Base-by-base conservation (phyloP, 768 basidiomycete species). In the Tulasnella sp. region DNA sequence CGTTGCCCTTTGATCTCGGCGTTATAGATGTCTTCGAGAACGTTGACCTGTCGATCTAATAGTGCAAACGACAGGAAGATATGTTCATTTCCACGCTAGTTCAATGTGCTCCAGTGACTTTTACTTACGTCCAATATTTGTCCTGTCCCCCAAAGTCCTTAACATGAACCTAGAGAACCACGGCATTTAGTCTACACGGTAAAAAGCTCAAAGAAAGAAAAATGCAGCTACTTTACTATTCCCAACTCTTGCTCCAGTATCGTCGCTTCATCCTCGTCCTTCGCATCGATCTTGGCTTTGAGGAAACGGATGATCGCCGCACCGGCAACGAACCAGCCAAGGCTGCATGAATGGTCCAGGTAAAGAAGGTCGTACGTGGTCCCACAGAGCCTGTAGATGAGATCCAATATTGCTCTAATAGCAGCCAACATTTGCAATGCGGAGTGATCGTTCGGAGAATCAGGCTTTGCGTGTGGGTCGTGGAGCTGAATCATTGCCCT, bases 261-360 rank as follows among this genome's bases (percentile, higher is more conserved):
- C 19, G 15, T 38, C 25, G 36, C 40, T 39, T 68, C 74, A 36
- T 37, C 67, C 15, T 67, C 67, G 19, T 75, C 45, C 12, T 38
- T 38, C n/a, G 52, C 25, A 12, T 37, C 74, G 22, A n/a, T 75
- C 36, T 37, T 64, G 1, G 74, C 58, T 31, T 34, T 17, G 31
- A 75, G 19, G 58, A 75, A 75, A 14, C 74, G 58, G 17, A 68
- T 75, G 29, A 75, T n/a, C n/a, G 74, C 45, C 22, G 40, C 64
- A 4, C 74, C 74, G 14, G 64, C 58, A 4, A 75, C 34, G 67
- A 75, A 75, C 74, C 74, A 75, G 37, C 54, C 22, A 38, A 67
- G 81, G 34, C 74, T 67, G 17, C 38, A 75, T 31, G 15, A 91
- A n/a, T 75, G 74, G 31, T 75, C 74, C 36, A 75, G 29, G 37